These are phyloP conservation scores for Bombardia bombarda DNA, from an alignment of 495 filamentous ascomycete species.

Conservation along the genomic window DNA sequence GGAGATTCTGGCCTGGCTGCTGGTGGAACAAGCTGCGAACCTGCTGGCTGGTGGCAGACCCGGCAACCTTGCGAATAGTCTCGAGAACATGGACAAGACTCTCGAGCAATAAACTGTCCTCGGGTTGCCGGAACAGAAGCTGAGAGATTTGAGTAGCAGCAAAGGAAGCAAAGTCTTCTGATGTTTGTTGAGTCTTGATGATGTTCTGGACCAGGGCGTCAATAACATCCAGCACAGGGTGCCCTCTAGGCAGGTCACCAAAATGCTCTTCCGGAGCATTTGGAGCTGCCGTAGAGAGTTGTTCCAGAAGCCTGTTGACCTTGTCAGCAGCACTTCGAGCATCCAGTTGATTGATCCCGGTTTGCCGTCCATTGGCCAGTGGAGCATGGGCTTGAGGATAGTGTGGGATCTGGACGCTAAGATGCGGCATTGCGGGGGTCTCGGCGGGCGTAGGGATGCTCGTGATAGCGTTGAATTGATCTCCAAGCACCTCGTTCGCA, in stretches of 20 bases:
- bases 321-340: conserved; percentile 52
- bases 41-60: conserved; percentile 61
- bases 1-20: conserved; percentile 64
- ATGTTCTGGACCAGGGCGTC: conserved; percentile 45
- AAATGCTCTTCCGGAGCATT: conserved; percentile 63
- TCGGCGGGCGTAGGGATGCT: conserved; percentile 75
- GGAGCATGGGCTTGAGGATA: conserved; percentile 50
- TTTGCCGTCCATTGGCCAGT: conserved; percentile 38
- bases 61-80: conserved; percentile 66
- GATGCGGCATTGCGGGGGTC: conserved; percentile 65
- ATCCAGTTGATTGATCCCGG: conserved; percentile 61
- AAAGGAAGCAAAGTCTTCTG: conserved; percentile 60
- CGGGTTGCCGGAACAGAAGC: conserved; percentile 48
- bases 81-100: conserved; percentile 74
- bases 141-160: conserved; percentile 65
- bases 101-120: conserved; percentile 65
- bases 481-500: conserved; percentile 69
- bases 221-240: conserved; percentile 55
- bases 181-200: conserved; percentile 45
- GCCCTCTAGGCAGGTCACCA: conserved; percentile 56
- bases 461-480: conserved; percentile 68
- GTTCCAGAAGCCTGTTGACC: conserved; percentile 60
- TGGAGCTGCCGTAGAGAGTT: conserved; percentile 57
- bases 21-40: conserved; percentile 59
- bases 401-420: conserved; percentile 51